Conservation (phyloP, 2,329 filamentous ascomycete species). For the Pseudocercospora fuligena region DNA sequence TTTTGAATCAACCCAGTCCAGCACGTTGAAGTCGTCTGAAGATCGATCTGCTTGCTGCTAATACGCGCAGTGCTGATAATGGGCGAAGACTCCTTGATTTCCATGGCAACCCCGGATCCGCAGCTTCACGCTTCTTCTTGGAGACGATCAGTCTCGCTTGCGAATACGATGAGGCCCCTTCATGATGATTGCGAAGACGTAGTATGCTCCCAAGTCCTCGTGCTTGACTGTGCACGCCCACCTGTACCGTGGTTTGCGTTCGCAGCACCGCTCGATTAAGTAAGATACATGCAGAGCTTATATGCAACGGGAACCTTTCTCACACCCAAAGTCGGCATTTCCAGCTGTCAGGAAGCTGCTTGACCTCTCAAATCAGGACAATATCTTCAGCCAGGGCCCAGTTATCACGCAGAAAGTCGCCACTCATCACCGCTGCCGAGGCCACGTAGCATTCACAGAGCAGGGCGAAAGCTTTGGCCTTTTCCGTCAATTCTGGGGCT, state of each 20-base stretch:
- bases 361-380: constrained; percentile 32
- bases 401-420: constrained; percentile 29
- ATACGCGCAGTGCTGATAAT: background rate
- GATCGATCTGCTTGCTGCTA: background rate
- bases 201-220: background rate
- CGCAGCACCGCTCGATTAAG: too few relatives aligned
- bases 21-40: background rate
- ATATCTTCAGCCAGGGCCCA: constrained; percentile 34
- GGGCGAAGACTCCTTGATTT: background rate
- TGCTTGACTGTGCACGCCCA: background rate
- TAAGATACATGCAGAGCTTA: too few relatives aligned
- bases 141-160: background rate
- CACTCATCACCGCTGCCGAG: constrained; percentile 33
- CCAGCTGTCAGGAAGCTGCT: background rate
- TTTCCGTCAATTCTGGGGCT: constrained; percentile 18
- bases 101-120: background rate
- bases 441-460: constrained; percentile 39
- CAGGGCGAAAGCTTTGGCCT: constrained; percentile 30
- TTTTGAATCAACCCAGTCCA: background rate
- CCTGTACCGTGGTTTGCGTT: background rate
- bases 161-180: background rate
- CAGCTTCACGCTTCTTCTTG: background rate
- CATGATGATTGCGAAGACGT: background rate
- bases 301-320: background rate
- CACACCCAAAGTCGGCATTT: background rate